A percentile compares a stretch with the other conserved stretches of the same genome.
Conservation (phyloP, 306 rosid genomes). For the Malus sieversii region DNA sequence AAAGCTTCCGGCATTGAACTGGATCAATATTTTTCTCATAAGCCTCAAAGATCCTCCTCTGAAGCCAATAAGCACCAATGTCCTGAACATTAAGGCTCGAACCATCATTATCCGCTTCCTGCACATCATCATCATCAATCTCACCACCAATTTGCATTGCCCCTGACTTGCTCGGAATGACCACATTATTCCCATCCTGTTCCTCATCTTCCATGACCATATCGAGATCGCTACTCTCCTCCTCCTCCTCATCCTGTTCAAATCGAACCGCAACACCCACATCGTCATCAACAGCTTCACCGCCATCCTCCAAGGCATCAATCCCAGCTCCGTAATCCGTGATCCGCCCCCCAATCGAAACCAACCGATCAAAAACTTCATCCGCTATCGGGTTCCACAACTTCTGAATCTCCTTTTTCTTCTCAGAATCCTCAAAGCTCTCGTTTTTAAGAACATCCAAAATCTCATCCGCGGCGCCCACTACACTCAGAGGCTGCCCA, state of each 20-base stretch:
- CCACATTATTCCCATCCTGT: constrained; percentile 58
- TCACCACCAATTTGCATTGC: constrained; percentile 97
- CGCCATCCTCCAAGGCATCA: too few relatives aligned
- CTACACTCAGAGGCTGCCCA: not conserved
- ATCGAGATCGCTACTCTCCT: constrained; percentile 66
- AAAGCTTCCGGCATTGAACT: constrained; percentile 84
- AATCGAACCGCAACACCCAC: too few relatives aligned
- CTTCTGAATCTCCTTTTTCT: constrained; percentile 68
- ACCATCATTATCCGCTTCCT: constrained; percentile 61
- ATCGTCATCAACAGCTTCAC: too few relatives aligned
- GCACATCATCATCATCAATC: constrained; percentile 78
- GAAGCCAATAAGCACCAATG: constrained; percentile 96
- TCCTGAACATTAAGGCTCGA: constrained; percentile 85
- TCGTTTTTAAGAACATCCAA: too few relatives aligned
- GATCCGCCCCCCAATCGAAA: constrained; percentile 47
- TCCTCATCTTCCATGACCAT: constrained; percentile 84
- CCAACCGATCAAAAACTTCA: constrained; percentile 45
- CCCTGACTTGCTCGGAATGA: constrained; percentile 27
- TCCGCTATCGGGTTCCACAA: constrained; percentile 33
- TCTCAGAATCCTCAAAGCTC: constrained; percentile 21
- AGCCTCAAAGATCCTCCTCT: constrained; percentile 86
- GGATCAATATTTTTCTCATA: constrained; percentile 84
- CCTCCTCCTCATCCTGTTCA: constrained; percentile 61
- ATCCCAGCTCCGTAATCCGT: constrained; percentile 28
- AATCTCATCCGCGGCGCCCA: too few relatives aligned